These are phyloP conservation scores for Ophiostoma sp. DNA, from an alignment of 2,329 filamentous ascomycete genomes.

Conservation along the genomic window DNA sequence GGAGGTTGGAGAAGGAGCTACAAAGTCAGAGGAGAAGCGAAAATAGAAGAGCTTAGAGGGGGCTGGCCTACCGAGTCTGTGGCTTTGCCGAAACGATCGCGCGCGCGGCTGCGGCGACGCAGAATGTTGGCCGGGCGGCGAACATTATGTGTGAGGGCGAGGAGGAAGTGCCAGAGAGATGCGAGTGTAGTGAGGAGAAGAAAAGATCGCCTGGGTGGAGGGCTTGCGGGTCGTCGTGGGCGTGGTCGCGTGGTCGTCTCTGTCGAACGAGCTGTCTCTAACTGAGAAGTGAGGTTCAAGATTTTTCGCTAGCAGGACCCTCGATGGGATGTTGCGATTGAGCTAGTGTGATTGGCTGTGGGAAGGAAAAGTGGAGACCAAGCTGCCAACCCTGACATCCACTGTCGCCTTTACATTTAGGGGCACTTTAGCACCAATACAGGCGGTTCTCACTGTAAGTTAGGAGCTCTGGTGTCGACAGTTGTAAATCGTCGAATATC, in stretches of 20 bases:
- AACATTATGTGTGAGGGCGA: slow-evolving; percentile 15
- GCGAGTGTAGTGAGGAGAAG: not conserved
- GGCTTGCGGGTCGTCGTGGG: not conserved
- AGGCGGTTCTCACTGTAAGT: not conserved
- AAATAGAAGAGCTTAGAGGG: not conserved
- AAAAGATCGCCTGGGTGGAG: not conserved
- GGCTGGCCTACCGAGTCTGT: slow-evolving; percentile 18
- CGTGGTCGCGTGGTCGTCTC: not conserved
- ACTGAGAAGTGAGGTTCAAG: slow-evolving; percentile 8
- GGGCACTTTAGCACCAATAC: not conserved
- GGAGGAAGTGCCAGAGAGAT: no score
- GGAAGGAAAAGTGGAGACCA: not conserved
- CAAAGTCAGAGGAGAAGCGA: not conserved
- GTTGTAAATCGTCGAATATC: not conserved
- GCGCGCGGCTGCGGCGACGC: slow-evolving; percentile 15
- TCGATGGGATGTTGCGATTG: slow-evolving; percentile 16
- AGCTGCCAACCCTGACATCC: not conserved
- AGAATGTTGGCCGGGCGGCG: slow-evolving; percentile 16
- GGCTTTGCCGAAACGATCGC: not conserved
- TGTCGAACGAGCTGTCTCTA: not conserved
- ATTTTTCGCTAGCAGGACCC: slow-evolving; percentile 5
- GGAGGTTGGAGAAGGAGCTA: slow-evolving; percentile 37
- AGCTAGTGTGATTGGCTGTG: slow-evolving; percentile 7
- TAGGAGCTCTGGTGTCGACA: not conserved
- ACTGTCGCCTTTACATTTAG: no score